Base-by-base conservation (phyloP, 1,284 basidiomycete genomes). In the Coniophora puteana region DNA sequence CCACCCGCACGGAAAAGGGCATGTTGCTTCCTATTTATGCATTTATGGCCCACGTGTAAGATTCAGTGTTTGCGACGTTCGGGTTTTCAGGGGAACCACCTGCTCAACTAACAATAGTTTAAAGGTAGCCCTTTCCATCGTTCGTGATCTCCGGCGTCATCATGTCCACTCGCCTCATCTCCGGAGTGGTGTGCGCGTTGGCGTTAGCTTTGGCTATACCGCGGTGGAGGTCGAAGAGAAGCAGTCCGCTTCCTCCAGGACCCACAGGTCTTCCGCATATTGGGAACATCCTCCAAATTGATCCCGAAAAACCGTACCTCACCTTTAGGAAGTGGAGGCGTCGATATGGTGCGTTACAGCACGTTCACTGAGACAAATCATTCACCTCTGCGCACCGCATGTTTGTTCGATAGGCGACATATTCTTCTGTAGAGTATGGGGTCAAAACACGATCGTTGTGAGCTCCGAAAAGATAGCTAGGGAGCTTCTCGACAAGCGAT, bases 311-410 rank as follows among this genome's bases (percentile, higher is more conserved):
- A 4, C 57, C 59, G 4, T 62, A 59, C 59, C 13, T 24, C 10
- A 53, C 57, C 8, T 58, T 62, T 39, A 61, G 58, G 0, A 30
- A 37, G 0, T 58, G 59, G 59, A 52, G 39, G 0, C 48, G 43
- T 31, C 33, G 12, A 16, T 59, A 59, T 12, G 59, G 57, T 51
- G 16, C 5, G 11, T 29, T 3, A 11, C 13, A 17, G 16, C 26
- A n/a, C 14, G 1, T 20, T 29, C 24, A 5, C 12, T 0, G 6
- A n/a, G n/a, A n/a, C n/a, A 4, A 16, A 18, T 20, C 12, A 4
- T 10, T n/a, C n/a, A n/a, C n/a, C n/a, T 12, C 10, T 28, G 14
- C 13, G 47, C 26, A 39, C n/a, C 13, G 20, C 17, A 38, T 23
- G 23, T 14, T 22, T 35, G 22, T 26, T n/a, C 33, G 33, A 16